Conservation (phyloP, 2,329 filamentous ascomycete genomes). For the Trichoderma simmonsii region DNA sequence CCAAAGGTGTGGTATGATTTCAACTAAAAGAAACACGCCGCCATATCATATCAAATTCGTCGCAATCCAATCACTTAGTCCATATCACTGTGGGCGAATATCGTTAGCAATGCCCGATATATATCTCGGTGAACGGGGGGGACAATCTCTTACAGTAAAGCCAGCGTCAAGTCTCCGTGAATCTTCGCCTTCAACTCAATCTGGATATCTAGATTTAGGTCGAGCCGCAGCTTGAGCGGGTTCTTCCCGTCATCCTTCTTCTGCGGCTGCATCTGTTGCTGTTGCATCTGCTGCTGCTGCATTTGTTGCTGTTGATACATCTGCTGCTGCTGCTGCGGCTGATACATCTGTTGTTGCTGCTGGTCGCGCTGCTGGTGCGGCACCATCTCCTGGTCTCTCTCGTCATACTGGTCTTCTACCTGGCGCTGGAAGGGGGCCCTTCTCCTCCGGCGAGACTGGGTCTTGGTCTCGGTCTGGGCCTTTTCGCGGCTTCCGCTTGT, state of each 20-base stretch:
- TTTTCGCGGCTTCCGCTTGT: background rate
- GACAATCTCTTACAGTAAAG: constrained; percentile 56
- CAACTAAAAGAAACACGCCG: background rate
- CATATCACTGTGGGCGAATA: constrained; percentile 8
- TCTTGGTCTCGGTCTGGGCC: background rate
- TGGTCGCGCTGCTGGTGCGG: constrained; percentile 29
- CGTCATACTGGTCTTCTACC: constrained; percentile 14
- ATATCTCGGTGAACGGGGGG: background rate
- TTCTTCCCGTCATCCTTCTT: constrained; percentile 43
- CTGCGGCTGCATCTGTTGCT: constrained; percentile 25
- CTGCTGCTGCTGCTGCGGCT: constrained; percentile 21
- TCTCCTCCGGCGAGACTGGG: constrained; percentile 22
- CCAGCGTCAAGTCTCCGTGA: constrained; percentile 71
- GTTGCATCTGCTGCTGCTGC: constrained; percentile 25
- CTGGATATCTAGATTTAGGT: constrained; percentile 76
- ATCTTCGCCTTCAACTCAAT: constrained; percentile 78
- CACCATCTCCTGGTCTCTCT: constrained; percentile 24
- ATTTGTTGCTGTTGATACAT: constrained; percentile 20
- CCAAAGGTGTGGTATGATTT: background rate
- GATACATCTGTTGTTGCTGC: constrained; percentile 19
- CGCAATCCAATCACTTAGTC: constrained; percentile 12
- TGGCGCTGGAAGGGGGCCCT: constrained; percentile 16
- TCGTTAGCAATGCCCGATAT: background rate
- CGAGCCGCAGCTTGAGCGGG: constrained; percentile 62
- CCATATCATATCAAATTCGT: background rate